Evolutionary conservation across 2,329 filamentous ascomycete genomes (phyloP).

Genomic region (Arthrobotrys musiformis): DNA sequence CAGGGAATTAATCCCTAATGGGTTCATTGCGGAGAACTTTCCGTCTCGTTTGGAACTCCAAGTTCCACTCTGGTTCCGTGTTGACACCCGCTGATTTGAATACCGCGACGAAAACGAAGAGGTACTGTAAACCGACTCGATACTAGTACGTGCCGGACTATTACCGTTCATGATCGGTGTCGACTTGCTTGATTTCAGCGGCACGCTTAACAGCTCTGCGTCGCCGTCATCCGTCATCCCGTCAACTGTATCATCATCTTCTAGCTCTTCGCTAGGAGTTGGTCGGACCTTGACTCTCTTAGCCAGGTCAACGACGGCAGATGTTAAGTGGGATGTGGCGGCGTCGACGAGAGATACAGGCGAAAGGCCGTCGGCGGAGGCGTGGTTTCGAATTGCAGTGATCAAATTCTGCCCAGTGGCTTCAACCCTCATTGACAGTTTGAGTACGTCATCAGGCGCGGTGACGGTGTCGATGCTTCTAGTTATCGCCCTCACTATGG

Average conservation of each 20-base stretch:
- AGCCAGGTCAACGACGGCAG: conserved; percentile 85
- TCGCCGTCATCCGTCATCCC: conserved; percentile 66
- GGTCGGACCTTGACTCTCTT: conserved; percentile 83
- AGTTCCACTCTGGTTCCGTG: conserved; percentile 51
- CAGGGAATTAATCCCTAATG: conserved; percentile 35
- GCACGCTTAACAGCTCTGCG: conserved; percentile 66
- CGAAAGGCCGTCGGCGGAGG: conserved; percentile 81
- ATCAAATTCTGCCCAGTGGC: conserved; percentile 95
- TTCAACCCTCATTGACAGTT: conserved; percentile 84
- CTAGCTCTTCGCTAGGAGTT: conserved; percentile 79
- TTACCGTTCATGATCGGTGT: conserved; percentile 60
- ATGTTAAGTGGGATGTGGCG: conserved; percentile 87
- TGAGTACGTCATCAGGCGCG: conserved; percentile 70
- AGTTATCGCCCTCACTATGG: conserved; percentile 83
- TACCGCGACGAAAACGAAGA: conserved; percentile 54
- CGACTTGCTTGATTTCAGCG: conserved; percentile 61
- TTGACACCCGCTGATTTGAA: conserved; percentile 44
- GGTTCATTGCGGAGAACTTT: conserved; percentile 49
- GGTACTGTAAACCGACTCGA: conserved; percentile 60
- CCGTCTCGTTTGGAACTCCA: conserved; percentile 47
- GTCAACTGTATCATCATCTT: conserved; percentile 77
- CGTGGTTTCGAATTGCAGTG: conserved; percentile 92
- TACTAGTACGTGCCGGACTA: conserved; percentile 57
- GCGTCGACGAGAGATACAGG: conserved; percentile 95
- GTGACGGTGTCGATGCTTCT: conserved; percentile 74